Conservation (phyloP, 1,284 basidiomycete genomes). For the Sanghuangporus weigelae region DNA sequence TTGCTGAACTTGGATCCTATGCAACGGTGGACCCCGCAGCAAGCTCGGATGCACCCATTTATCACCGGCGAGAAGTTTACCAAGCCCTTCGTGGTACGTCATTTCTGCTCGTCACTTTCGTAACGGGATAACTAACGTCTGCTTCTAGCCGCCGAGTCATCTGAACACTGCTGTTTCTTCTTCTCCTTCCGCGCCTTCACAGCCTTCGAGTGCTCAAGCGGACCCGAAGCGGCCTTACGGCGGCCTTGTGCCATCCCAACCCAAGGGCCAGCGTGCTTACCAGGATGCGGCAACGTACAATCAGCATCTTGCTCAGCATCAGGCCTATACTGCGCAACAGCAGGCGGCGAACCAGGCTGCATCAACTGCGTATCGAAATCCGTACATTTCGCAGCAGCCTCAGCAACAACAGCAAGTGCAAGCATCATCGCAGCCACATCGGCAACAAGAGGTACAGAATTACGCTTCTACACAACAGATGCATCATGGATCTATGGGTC, state of each 20-base stretch:
- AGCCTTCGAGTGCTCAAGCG: conserved; percentile 25
- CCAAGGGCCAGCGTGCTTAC: conserved; percentile 76
- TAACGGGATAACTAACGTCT: neutral
- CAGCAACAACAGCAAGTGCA: conserved; percentile 32
- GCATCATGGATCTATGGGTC: conserved; percentile 8
- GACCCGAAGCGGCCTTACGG: conserved; percentile 91
- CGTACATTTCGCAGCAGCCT: conserved; percentile 52
- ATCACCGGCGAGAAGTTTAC: conserved; percentile 96
- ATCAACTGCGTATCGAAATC: conserved; percentile 63
- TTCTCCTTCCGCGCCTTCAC: conserved; percentile 26
- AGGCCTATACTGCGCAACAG: conserved; percentile 85
- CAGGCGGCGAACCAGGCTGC: conserved; percentile 64
- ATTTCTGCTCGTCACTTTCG: conserved; percentile 8
- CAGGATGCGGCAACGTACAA: conserved; percentile 93
- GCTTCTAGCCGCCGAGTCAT: conserved; percentile 16
- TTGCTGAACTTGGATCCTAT: conserved; percentile 92
- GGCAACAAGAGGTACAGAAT: conserved; percentile 13
- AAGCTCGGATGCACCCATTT: conserved; percentile 94
- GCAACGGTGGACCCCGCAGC: conserved; percentile 95
- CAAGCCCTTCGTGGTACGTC: conserved; percentile 79
- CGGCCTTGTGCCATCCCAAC: conserved; percentile 82
- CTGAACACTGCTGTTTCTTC: conserved; percentile 24
- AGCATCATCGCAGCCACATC: conserved; percentile 21
- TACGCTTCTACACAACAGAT: conserved; percentile 10
- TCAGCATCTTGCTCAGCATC: conserved; percentile 91